Evolutionary conservation across 306 rosid species (phyloP).

Genomic region (Luffa acutangula): DNA sequence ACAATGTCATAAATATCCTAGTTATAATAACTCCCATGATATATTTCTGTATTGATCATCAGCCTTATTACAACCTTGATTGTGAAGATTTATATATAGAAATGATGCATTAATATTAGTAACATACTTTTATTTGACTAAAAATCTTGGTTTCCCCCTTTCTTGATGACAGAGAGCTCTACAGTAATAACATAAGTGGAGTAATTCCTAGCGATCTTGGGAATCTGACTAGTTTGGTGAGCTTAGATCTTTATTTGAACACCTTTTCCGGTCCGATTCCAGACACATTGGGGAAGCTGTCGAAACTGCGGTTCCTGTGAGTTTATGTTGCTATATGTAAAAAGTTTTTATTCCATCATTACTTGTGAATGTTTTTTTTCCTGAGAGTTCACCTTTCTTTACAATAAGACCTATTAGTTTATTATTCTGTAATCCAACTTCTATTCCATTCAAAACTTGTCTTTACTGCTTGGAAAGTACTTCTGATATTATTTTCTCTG

Average conservation of each 20-base stretch:
- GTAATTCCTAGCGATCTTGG: slow-evolving; percentile 88
- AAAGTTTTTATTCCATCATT: not conserved
- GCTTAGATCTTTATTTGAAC: slow-evolving; percentile 96
- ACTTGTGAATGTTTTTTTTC: not conserved
- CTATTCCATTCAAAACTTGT: not conserved
- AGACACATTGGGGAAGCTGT: slow-evolving; percentile 81
- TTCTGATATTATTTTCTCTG: not conserved
- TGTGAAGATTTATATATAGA: not conserved
- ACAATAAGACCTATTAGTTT: not conserved
- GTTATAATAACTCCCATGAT: not conserved
- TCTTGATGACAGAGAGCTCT: slow-evolving; percentile 64
- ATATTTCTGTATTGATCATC: not conserved
- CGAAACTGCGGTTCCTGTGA: slow-evolving; percentile 94
- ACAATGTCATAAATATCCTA: not conserved
- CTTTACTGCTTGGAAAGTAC: not conserved
- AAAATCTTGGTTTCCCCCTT: not conserved
- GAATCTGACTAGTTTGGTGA: slow-evolving; percentile 97
- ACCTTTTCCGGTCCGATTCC: slow-evolving; percentile 83
- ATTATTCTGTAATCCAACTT: not conserved
- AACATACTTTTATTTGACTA: not conserved
- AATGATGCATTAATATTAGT: not conserved
- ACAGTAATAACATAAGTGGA: slow-evolving; percentile 92
- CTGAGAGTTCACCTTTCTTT: too few species aligned
- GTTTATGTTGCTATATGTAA: slow-evolving; percentile 23
- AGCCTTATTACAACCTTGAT: not conserved